phyloP scores from a whole-genome alignment of 139 green algal genomes.

The Spirogloea muscicola region DNA sequence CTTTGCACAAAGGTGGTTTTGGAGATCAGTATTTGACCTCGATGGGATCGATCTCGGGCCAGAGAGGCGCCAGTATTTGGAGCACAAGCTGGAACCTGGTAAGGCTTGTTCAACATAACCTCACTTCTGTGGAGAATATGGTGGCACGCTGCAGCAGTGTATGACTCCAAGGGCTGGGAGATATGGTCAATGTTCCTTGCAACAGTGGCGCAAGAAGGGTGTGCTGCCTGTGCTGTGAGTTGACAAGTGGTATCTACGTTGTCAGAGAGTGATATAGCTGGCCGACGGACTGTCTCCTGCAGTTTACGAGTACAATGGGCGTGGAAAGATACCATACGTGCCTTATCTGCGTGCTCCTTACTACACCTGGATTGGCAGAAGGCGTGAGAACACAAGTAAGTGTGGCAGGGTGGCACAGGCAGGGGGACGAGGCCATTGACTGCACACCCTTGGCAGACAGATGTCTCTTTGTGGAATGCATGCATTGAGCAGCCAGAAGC shows the following conservation, averaged over 20 bases:
- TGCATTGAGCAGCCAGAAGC: too few relatives aligned
- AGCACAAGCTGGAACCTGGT: slow-evolving; percentile 61
- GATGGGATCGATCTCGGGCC: slow-evolving; percentile 95
- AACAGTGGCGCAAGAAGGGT: not conserved
- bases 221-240: not conserved
- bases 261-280: not conserved
- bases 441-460: too few relatives aligned
- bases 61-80: slow-evolving; percentile 87
- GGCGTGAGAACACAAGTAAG: slow-evolving; percentile 17
- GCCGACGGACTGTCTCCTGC: too few relatives aligned
- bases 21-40: slow-evolving; percentile 68
- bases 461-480: too few relatives aligned
- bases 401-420: too few relatives aligned
- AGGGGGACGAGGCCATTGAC: too few relatives aligned
- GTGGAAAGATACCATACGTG: slow-evolving; percentile 90
- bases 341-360: slow-evolving; percentile 87
- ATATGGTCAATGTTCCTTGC: not conserved
- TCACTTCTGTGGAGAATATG: too few relatives aligned
- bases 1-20: slow-evolving; percentile 88
- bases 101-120: too few relatives aligned
- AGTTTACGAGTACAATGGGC: slow-evolving; percentile 83
- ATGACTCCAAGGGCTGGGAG: not conserved
- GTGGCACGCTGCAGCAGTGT: too few relatives aligned
- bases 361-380: slow-evolving; percentile 85
- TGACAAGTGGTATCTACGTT: too few relatives aligned